Evolutionary conservation across 1,139 yeast genomes (phyloP).

Genomic region (Saccharomyces uvarum): DNA sequence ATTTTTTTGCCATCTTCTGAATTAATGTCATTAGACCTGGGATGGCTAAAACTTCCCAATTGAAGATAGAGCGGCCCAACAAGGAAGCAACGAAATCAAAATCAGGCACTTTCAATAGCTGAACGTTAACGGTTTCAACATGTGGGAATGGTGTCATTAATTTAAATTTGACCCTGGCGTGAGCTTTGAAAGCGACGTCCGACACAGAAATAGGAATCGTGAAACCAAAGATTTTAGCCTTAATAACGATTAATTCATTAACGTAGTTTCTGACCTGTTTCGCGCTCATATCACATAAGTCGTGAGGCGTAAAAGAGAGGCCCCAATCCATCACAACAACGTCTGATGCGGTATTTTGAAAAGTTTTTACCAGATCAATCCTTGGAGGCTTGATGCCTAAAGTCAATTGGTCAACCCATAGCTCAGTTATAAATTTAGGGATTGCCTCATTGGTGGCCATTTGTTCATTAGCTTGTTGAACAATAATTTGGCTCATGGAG

Average conservation of each 20-base stretch:
- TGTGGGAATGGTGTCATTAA: slow-evolving; percentile 89
- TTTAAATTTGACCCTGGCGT: slow-evolving; percentile 72
- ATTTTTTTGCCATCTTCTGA: slow-evolving; percentile 74
- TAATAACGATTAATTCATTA: slow-evolving; percentile 68
- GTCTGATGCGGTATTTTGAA: slow-evolving; percentile 78
- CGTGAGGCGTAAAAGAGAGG: slow-evolving; percentile 82
- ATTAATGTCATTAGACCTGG: slow-evolving; percentile 81
- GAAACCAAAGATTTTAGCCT: slow-evolving; percentile 54
- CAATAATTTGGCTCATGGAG: slow-evolving; percentile 69
- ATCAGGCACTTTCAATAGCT: slow-evolving; percentile 74
- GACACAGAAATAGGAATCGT: slow-evolving; percentile 55
- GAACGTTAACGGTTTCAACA: slow-evolving; percentile 76
- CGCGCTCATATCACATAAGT: slow-evolving; percentile 67
- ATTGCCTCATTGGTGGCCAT: slow-evolving; percentile 60
- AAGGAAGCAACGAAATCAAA: slow-evolving; percentile 70
- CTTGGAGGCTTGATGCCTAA: slow-evolving; percentile 93
- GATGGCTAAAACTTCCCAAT: slow-evolving; percentile 74
- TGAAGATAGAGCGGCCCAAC: slow-evolving; percentile 69
- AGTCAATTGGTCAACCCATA: slow-evolving; percentile 82
- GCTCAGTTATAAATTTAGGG: slow-evolving; percentile 74
- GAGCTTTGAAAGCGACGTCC: slow-evolving; percentile 55
- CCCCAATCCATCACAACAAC: slow-evolving; percentile 96
- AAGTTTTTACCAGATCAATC: slow-evolving; percentile 77
- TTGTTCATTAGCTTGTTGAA: slow-evolving; percentile 76
- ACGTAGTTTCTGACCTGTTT: slow-evolving; percentile 77